Base-by-base conservation (phyloP, 306 rosid species). In the Cicer chorassanicum region DNA sequence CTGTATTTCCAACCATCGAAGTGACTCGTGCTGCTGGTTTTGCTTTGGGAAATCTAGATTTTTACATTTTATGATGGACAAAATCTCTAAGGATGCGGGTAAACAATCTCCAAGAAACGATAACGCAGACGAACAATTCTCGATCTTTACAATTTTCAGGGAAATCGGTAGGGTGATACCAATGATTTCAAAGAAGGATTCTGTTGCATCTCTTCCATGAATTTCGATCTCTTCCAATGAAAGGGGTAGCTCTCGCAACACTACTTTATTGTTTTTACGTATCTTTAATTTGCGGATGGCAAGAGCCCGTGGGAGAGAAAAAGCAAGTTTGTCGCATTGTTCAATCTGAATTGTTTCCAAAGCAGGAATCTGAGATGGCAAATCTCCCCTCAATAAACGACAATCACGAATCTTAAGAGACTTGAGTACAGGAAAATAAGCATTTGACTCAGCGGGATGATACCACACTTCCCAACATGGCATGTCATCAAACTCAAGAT, bases 301-400 rank as follows among this genome's bases (percentile, higher is more conserved):
- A 40, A n/a, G 53, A 72, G 54, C 66, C 7, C n/a, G 10, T 19
- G 10, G 55, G 19, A 66, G 19, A 19, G 53, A 66, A 43, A 18
- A 19, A 7, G 2, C 12, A 15, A 72, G 66, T 3, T 42, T 14
- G 24, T 12, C 4, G 66, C 55, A 72, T 3, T 0, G 0, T 1
- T 0, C 0, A 72, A 72, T 72, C 0, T 0, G 0, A 41, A 72
- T 62, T 41, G 3, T 41, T 42, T 56, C 24, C 46, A 72, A 12
- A 21, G 50, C 12, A 10, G 76, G 76, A 10, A 72, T 66, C 2
- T 42, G 42, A 72, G 53, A 56, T 9, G 68, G 77, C 9, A 56
- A 21, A 21, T 56, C 63, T 12, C 39, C 39, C 3, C 10, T 2
- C 24, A 56, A 56, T 56, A 0, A 4, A 8, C 39, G 63, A 56